Base-by-base conservation (phyloP, 805 yeast genomes). In the Osmozyma mogii region DNA sequence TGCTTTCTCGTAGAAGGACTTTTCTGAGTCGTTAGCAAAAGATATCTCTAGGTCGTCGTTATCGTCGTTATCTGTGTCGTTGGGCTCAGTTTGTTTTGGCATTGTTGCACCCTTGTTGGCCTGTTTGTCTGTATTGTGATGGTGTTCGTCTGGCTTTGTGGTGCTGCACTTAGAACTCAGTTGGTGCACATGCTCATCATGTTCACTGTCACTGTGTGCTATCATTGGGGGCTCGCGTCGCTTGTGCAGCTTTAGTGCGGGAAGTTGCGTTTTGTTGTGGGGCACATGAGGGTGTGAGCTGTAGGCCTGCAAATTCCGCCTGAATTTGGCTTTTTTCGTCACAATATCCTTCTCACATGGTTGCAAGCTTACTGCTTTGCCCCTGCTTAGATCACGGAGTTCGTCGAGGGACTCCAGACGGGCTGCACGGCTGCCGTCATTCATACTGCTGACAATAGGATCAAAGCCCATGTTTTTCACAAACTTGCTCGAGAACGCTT, bases 401-500 rank as follows among this genome's bases (percentile, higher is more conserved):
- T 43, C 48, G 17, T 37, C 30, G 17, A 43, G 29, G 3, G 44
- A 31, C 22, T 25, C 25, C 17, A 40, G 34, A 17, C 32, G 28
- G 11, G 27, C 26, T 24, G 18, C 30, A 27, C 16, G 23, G 17
- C 15, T 27, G 23, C 26, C 20, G 17, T 18, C 27, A 22, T 12
- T 10, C 15, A 35, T 39, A 6, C 45, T 31, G 15, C 28, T 37
- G 16, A 27, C 31, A 10, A 72, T 65, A 2, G 78, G 78, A 46
- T 72, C 77, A 41, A 66, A 72, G 2, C 79, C 80, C 24, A 72
- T 47, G 10, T 52, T 49, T 12, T 54, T 50, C 11, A 72, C 44
- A 20, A 64, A 51, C 3, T 57, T 51, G 25, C 56, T 47, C n/a
- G 58, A 56, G 37, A 67, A 58, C 25, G 37, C 28, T 25, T 34